Evolutionary conservation across 2,329 filamentous ascomycete genomes (phyloP), one percentile per base, ranked within the genome.

Genomic region (Cryphonectria nitschkei): DNA sequence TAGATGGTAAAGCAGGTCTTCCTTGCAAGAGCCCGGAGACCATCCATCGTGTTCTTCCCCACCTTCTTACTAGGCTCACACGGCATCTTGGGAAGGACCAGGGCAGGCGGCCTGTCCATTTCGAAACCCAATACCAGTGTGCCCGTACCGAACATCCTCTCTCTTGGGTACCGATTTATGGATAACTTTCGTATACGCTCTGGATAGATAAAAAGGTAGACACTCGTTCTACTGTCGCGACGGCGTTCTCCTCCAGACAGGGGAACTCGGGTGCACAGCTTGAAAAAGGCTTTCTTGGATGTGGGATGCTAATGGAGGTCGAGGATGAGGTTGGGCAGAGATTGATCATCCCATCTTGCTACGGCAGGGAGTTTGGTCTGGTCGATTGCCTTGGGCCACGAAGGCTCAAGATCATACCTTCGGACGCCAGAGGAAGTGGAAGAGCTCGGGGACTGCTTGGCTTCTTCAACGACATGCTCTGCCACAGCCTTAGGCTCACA

Each of bases 201-300:
- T 1, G 69, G 69, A 39, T 70, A 70, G 29, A 70, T 65, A 46
- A 62, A 61, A 8, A 70, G n/a, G 41, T 56, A 70, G 37, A 68
- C 22, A 32, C 26, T 64, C 4, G 69, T 70, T 46, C 69, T 68
- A 41, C 65, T 65, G 60, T 70, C 69, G 37, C 69, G 65, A 2
- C 65, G 65, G 16, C 29, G 29, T 39, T 32, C 19, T 3, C 32
- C 50, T 13, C 16, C n/a, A 7, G 46, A 37, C 22, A 70, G 58
- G 22, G 34, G 32, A 26, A 70, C 46, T 29, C 52, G 63, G 14
- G 60, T 29, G 16, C 69, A 65, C 13, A 70, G 6, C 62, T 64
- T 67, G 39, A 70, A 68, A 29, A 70, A 70, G 13, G 65, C 65
- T 13, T 70, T 70, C 37, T 60, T 63, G 34, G 69, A 68, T 16